Base-by-base conservation (phyloP, 2,329 filamentous ascomycete genomes). In the Herpotrichia juniperi region DNA sequence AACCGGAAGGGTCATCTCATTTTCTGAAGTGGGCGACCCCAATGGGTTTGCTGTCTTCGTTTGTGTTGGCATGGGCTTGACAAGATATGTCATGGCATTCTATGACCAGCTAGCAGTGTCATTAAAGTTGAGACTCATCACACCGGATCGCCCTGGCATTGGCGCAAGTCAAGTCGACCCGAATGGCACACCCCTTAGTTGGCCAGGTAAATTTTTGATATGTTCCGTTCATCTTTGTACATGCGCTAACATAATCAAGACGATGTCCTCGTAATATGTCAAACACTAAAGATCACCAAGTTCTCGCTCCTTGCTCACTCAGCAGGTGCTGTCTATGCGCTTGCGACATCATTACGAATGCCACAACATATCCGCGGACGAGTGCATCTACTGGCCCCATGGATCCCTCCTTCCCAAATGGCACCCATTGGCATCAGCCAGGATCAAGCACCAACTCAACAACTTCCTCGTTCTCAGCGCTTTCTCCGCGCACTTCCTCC, bases 241-340 rank as follows among this genome's bases (percentile, higher is more conserved):
- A 85, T 67, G 28, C 16, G 35, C 62, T 73, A 56, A 72, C 59
- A 21, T 56, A 46, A 57, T 35, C 3, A 55, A 78, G 86, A 88
- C 62, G 94, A 99, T 74, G 91, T 99, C 12, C 90, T 96, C 53
- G 88, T 93, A 46, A 96, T 99, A 52, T 99, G 94, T 72, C 91
- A 96, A 67, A 81, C 89, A 12, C 81, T 99, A 39, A 93, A 91
- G 62, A 96, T 99, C 58, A 94, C 88, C 10, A 96, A 96, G 62
- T 99, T 99, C 70, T 97, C 93, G 6, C 90, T 99, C 17, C 82
- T 99, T 1, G 94, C 94, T 1, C 94, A 99, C 73, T 97, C 93
- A 0, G 94, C 94, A 1, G 94, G 94, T 14, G 93, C 94, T n/a
- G 96, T 99, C 46, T 99, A 99, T 69, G 94, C 94, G 1, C 83